Evolutionary conservation across 202 grass and related monocot species (phyloP).

Genomic region (Saccharum hybrid): DNA sequence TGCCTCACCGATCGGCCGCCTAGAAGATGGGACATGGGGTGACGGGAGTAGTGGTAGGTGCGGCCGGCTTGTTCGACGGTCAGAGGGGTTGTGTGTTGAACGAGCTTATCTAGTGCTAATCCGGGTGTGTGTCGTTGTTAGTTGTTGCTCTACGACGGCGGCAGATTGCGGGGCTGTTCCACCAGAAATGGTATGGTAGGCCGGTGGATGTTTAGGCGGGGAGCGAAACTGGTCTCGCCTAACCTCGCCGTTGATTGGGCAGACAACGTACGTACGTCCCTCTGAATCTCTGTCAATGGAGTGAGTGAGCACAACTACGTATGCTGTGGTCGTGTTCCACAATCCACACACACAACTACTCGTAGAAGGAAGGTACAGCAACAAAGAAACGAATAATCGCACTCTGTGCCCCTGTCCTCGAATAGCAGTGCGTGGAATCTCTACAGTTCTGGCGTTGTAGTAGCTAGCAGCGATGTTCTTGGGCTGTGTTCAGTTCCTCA

Average conservation of each 20-base stretch:
- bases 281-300: neutral
- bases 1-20: neutral
- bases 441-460: neutral
- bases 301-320: too few species aligned
- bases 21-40: neutral
- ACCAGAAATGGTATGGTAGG: neutral
- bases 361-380: too few species aligned
- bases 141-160: neutral
- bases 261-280: neutral
- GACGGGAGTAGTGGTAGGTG: neutral
- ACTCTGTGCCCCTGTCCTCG: neutral
- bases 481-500: too few species aligned
- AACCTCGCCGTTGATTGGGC: neutral
- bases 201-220: neutral
- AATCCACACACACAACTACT: too few species aligned
- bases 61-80: constrained; percentile 7
- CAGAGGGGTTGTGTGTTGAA: neutral
- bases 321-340: too few species aligned
- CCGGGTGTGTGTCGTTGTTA: neutral
- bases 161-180: neutral
- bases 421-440: neutral
- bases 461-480: neutral
- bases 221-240: neutral
- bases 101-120: neutral
- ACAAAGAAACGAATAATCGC: neutral